Evolutionary conservation across 1,284 basidiomycete genomes (phyloP).

Genomic region (Fomitopsis betulina): DNA sequence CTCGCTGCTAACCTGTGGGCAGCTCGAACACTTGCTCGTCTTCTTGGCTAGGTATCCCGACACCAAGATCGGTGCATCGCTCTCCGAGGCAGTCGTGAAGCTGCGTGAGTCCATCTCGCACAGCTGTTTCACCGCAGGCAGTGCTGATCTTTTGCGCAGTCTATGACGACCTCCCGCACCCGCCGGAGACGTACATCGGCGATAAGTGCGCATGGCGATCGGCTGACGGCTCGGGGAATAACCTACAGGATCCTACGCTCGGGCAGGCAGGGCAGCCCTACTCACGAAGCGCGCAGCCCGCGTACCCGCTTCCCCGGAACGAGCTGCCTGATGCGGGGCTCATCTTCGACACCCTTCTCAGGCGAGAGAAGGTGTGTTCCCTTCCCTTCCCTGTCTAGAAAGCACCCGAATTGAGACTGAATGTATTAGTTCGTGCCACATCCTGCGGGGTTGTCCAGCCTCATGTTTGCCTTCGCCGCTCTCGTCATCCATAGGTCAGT

Average conservation of each 20-base stretch:
- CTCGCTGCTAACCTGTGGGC: neutral
- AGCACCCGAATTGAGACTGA: neutral
- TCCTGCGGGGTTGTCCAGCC: constrained; percentile 70
- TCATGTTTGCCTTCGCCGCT: constrained; percentile 82
- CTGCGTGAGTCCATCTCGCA: constrained; percentile 40
- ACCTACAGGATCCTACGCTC: constrained; percentile 60
- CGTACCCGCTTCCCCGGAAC: constrained; percentile 54
- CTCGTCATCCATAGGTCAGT: constrained; percentile 73
- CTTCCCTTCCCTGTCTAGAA: neutral
- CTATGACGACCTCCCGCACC: constrained; percentile 78
- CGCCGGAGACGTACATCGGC: constrained; percentile 65
- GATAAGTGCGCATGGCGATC: constrained; percentile 56
- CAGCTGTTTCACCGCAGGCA: neutral
- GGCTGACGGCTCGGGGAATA: constrained; percentile 74
- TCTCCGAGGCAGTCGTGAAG: constrained; percentile 52
- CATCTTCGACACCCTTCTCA: constrained; percentile 68
- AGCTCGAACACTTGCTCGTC: constrained; percentile 73
- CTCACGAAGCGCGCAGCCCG: constrained; percentile 74
- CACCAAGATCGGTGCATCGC: constrained; percentile 37
- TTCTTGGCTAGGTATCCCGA: constrained; percentile 57
- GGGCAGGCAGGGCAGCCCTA: constrained; percentile 76
- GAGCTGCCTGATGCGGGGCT: constrained; percentile 75
- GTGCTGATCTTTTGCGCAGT: constrained; percentile 30
- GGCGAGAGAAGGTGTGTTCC: constrained; percentile 46
- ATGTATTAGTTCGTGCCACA: constrained; percentile 60